Evolutionary conservation across 2,329 filamentous ascomycete species (phyloP), one percentile per base, ranked within the genome.

Genomic region (Amauroascus verrucosus): DNA sequence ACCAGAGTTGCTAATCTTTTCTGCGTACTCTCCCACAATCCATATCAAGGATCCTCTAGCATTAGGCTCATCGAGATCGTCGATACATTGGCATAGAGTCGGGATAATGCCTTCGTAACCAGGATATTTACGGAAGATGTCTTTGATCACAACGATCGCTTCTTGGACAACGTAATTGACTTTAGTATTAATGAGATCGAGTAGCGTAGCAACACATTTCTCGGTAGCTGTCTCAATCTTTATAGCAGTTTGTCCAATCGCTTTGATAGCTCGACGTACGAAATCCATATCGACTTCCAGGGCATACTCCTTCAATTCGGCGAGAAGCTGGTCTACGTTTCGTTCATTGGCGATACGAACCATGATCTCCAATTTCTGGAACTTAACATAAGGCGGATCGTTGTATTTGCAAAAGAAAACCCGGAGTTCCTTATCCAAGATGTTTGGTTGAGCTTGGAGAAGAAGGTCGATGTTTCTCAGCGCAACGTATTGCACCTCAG

Each of bases 321-420:
- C 86, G 14, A 98, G 76, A 24, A 98, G 77, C 66, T 97, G 93
- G 65, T 98, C 93, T 56, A 91, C 91, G 66, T 97, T 98, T 66
- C 85, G 86, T 62, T 96, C 90, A 72, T 96, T 97, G 57, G 91
- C 88, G 82, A 98, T 97, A 69, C 93, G 84, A 46, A 98, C 91
- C 93, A 98, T 97, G 58, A 97, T 97, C 67, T 98, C 93, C 48
- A 98, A 80, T 67, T 98, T 98, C 67, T 95, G 86, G 56, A 98
- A 82, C 71, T 98, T 98, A 63, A 98, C 84, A 67, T 98, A 98
- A 20, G 89, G 89, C 1, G 93, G 91, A 62, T 98, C 93, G 67
- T 97, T 97, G 75, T 98, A 98, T 73, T 98, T 98, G 84, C 93
- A 98, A 75, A 98, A 98, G 75, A 98, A 98, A 7, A 98, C 93